phyloP scores from a whole-genome alignment of 2,329 filamentous ascomycete species.

The Verticillium longisporum region DNA sequence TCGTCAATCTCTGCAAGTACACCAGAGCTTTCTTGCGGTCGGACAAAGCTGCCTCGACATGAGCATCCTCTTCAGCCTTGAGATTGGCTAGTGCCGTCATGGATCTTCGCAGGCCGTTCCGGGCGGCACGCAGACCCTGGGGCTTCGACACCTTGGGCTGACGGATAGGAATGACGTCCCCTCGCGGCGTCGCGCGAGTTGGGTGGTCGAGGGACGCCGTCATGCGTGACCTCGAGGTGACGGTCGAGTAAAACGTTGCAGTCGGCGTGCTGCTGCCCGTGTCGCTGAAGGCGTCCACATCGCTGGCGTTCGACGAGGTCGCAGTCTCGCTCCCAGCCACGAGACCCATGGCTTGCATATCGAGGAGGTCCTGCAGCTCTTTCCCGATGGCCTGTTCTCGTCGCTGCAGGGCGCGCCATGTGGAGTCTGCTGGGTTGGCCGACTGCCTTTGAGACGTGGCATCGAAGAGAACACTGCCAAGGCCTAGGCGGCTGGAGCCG shows the following conservation, averaged over 20 bases:
- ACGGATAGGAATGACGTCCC: slow-evolving; percentile 51
- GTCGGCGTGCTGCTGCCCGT: slow-evolving; percentile 34
- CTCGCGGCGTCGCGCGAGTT: slow-evolving; percentile 28
- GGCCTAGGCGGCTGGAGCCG: slow-evolving; percentile 8
- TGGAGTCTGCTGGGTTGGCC: slow-evolving; percentile 29
- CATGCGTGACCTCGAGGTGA: slow-evolving; percentile 31
- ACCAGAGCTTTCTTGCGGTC: slow-evolving; percentile 51
- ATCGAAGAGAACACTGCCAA: slow-evolving; percentile 32
- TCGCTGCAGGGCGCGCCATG: slow-evolving; percentile 39
- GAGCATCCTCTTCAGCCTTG: slow-evolving; percentile 61
- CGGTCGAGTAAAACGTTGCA: slow-evolving; percentile 29
- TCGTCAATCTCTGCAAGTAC: slow-evolving; percentile 46
- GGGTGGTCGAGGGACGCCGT: slow-evolving; percentile 33
- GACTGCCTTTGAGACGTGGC: slow-evolving; percentile 17
- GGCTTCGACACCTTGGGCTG: slow-evolving; percentile 46
- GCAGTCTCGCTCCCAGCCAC: slow-evolving; percentile 25
- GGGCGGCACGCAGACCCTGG: slow-evolving; percentile 52
- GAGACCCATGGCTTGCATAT: slow-evolving; percentile 40
- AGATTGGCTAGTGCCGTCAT: slow-evolving; percentile 59
- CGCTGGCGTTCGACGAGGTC: slow-evolving; percentile 11
- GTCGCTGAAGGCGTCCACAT: slow-evolving; percentile 27
- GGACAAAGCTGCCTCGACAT: slow-evolving; percentile 49
- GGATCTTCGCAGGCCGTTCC: slow-evolving; percentile 54
- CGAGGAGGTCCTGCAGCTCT: slow-evolving; percentile 41
- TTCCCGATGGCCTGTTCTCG: slow-evolving; percentile 37